These are phyloP conservation scores for Phytopythium litorale DNA, from an alignment of 352 stramenopile species.

Conservation along the genomic window DNA sequence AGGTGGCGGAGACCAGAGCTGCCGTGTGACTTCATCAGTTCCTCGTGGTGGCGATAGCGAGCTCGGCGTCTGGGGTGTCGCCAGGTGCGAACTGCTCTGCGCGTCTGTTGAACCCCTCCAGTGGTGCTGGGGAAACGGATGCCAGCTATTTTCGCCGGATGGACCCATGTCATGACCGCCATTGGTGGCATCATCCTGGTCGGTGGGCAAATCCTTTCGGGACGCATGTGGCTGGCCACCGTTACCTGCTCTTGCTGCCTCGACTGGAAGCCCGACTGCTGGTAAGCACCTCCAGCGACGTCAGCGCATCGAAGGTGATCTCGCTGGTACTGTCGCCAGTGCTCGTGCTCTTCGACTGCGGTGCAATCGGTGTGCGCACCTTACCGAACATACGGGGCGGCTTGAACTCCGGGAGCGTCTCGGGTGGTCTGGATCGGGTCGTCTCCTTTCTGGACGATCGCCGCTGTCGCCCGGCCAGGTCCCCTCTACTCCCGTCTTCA, in stretches of 20 bases:
- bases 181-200: background rate
- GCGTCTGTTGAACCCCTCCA: background rate
- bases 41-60: background rate
- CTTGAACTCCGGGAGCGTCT: background rate
- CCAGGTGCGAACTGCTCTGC: background rate
- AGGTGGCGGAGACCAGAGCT: constrained; percentile 45
- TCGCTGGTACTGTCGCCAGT: background rate
- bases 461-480: background rate
- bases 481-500: background rate
- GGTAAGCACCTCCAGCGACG: background rate
- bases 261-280: background rate
- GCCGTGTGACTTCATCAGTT: background rate
- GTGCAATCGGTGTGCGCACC: background rate
- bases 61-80: background rate
- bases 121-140: background rate
- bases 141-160: background rate
- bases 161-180: background rate
- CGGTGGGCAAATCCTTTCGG: background rate
- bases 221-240: background rate
- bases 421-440: background rate
- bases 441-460: background rate
- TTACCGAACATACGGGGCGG: background rate
- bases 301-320: background rate
- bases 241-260: constrained; percentile 2
- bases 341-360: background rate